Evolutionary conservation across 2,329 filamentous ascomycete genomes (phyloP), one percentile per base, ranked within the genome.

Genomic region (Metarhizium guizhouense): DNA sequence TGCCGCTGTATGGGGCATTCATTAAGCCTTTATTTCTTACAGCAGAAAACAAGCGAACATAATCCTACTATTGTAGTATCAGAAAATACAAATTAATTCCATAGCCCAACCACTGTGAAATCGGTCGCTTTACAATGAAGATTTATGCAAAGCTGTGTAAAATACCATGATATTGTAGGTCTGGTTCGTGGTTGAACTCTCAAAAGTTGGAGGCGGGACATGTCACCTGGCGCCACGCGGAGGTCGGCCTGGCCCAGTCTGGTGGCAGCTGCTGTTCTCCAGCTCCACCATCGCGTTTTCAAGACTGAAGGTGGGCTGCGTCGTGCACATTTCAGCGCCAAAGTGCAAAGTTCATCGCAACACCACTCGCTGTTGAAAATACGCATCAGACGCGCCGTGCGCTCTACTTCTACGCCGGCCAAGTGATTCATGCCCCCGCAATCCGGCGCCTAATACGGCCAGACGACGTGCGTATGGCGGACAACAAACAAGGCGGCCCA

Each of bases 381-480:
- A 20, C 42, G 42, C 42, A 20, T 45, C 42, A 45, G 18, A 20
- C 18, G 18, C 42, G 16, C 42, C 42, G 18, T 16, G 16, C 42
- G n/a, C 42, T 20, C 16, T 45, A 10, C 3, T 10, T 20, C 42
- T 45, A 20, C n/a, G 16, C n/a, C 42, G 18, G 6, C 18, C n/a
- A 20, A 45, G 16, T 3, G 42, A 20, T 20, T 13, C 16, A 11
- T 45, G 7, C 18, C n/a, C 36, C 8, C 20, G 10, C 20, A 7
- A 52, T 14, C 38, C 20, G 18, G 16, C 51, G 8, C 30, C 16
- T 16, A 16, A 11, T 20, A 43, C 36, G 5, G 14, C 20, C 25
- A n/a, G 42, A 42, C 20, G 29, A 55, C 48, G 42, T n/a, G 56
- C 61, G 55, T 47, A 72, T 73, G 70, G 66, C 70, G 30, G 70